Evolutionary conservation across 257 asterid species (phyloP), one percentile per base, ranked within the genome.

Genomic region (Paraleonurus japonicus): DNA sequence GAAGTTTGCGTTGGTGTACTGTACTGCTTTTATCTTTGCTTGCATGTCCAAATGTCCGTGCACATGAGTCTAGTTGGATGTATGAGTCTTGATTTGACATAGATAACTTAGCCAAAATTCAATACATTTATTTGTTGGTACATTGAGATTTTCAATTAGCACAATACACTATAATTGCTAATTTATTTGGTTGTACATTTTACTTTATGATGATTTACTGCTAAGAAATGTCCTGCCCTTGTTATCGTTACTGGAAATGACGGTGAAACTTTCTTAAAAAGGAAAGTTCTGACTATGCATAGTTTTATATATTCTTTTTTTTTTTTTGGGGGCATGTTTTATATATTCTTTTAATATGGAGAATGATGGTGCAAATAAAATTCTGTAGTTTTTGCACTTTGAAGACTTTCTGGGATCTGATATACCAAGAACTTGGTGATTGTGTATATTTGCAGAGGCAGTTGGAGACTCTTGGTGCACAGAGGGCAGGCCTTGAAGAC

Each of bases 401-500:
- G 43, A 23, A 13, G 33, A 68, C 47, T 10, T 54, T 68, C 67
- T 57, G 24, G 41, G 23, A 59, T 58, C 72, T 55, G 48, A 48
- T 51, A 13, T 70, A 35, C 59, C 41, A 41, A 68, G 64, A 60
- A 17, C 65, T 2, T 62, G 57, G 70, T 66, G 19, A 9, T 55
- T 79, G 16, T 28, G 59, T 69, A 20, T 82, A 72, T 80, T 67
- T 83, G 73, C 89, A 95, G 99, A 83, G 98, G 82, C 96, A 89
- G 66, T 80, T 95, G 89, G 99, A 95, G 85, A 81, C 84, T 68
- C 99, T 95, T 79, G 98, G 99, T 69, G 83, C 97, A 79, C 96
- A 92, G 85, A 83, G 99, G 82, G 98, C 99, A 70, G 93, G 98
- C 50, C 97, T 95, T 27, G 99, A 95, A 79, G 99, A 95, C 81